Evolutionary conservation across 192 early-diverging fungal genomes (phyloP).

Genomic region (Backusella tuberculispora): DNA sequence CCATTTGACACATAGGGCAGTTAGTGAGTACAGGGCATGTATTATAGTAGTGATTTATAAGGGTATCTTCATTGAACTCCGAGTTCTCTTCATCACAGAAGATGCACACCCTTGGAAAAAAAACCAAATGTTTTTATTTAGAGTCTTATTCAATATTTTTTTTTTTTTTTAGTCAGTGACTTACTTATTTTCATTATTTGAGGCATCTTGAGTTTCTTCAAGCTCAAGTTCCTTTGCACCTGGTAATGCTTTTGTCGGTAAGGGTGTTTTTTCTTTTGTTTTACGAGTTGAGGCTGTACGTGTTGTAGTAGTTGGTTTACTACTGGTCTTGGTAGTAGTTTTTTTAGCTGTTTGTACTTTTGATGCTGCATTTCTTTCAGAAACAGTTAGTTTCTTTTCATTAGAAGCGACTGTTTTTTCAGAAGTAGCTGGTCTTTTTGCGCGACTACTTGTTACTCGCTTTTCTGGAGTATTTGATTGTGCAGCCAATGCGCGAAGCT

Average conservation of each 20-base stretch:
- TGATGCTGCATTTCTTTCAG: not conserved
- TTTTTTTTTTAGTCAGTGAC: not conserved
- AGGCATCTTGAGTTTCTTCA: not conserved
- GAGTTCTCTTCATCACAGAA: conserved; percentile 73
- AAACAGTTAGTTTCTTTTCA: not conserved
- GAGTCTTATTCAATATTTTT: not conserved
- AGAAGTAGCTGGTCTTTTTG: conserved; percentile 27
- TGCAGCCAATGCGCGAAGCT: conserved; percentile 24
- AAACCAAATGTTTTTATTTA: not conserved
- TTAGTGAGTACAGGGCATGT: conserved; percentile 73
- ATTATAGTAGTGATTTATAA: conserved; percentile 79
- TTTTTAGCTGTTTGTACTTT: not conserved
- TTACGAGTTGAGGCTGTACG: not conserved
- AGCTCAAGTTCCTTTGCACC: not conserved
- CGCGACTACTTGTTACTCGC: not conserved
- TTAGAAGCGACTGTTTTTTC: not conserved
- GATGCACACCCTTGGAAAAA: conserved; percentile 54
- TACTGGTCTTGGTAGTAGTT: not conserved
- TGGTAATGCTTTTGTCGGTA: not conserved
- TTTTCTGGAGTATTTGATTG: conserved; percentile 9
- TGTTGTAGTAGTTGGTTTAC: not conserved
- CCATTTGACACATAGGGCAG: conserved; percentile 72
- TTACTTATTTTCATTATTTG: conserved; percentile 22
- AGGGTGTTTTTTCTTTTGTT: conserved; percentile 1
- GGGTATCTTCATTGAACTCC: conserved; percentile 67